Evolutionary conservation across 1,284 basidiomycete genomes (phyloP).

Genomic region (Ustilago hordei): DNA sequence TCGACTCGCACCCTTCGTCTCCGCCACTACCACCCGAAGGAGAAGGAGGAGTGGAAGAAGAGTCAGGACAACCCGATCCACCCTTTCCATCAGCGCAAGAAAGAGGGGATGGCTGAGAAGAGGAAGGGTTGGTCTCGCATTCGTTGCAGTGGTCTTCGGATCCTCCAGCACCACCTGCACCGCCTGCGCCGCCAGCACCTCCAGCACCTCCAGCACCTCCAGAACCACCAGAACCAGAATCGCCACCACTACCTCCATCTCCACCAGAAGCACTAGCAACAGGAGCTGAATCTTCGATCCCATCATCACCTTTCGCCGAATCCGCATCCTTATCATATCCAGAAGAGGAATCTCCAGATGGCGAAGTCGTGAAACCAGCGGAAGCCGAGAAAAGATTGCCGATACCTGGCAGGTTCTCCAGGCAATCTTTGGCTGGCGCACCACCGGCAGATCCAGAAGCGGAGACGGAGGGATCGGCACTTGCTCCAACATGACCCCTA

Average conservation of each 20-base stretch:
- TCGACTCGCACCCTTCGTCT: too few relatives aligned
- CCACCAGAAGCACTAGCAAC: not conserved
- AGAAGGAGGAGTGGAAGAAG: too few relatives aligned
- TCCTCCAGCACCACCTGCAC: not conserved
- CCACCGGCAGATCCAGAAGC: conserved; percentile 3
- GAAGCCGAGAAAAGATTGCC: not conserved
- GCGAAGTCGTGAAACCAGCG: not conserved
- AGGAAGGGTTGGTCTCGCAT: too few relatives aligned
- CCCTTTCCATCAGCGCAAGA: too few relatives aligned
- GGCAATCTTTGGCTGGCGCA: conserved; percentile 16
- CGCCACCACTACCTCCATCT: not conserved
- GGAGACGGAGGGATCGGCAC: not conserved
- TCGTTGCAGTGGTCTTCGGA: too few relatives aligned
- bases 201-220: conserved; percentile 14
- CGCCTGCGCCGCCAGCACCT: not conserved
- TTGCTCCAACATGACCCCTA: not conserved
- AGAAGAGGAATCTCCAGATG: not conserved
- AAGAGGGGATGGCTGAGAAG: too few relatives aligned
- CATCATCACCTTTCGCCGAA: not conserved
- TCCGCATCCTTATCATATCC: too few relatives aligned
- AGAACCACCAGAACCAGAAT: conserved; percentile 18
- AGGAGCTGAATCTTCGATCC: not conserved
- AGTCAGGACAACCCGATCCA: too few relatives aligned
- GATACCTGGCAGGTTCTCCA: not conserved
- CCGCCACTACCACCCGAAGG: too few relatives aligned